Evolutionary conservation across 305 asterid species (phyloP).

Genomic region (Rubia tinctorum): DNA sequence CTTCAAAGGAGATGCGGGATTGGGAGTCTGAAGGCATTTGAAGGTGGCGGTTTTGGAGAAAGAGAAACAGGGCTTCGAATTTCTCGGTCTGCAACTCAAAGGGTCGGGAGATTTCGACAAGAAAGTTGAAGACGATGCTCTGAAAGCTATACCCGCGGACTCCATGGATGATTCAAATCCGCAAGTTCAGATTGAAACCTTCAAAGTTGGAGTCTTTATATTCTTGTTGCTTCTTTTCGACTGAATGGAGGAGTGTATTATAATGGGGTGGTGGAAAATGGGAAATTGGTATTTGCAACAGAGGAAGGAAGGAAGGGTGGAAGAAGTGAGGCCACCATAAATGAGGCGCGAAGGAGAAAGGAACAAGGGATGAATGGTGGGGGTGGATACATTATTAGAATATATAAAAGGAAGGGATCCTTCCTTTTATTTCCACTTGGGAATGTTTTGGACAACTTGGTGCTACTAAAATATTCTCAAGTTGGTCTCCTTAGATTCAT

Average conservation of each 20-base stretch:
- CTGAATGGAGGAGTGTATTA: too few relatives aligned
- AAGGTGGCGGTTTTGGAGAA: constrained; percentile 17
- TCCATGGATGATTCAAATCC: constrained; percentile 35
- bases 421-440: not conserved
- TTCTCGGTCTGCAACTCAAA: constrained; percentile 28
- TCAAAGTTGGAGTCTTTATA: not conserved
- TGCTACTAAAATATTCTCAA: not conserved
- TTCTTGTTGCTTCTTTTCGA: not conserved
- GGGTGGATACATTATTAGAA: too few relatives aligned
- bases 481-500: not conserved
- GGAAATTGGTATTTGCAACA: not conserved
- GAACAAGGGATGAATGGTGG: not conserved
- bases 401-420: not conserved
- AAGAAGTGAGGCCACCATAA: constrained; percentile 18
- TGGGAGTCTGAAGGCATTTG: constrained; percentile 39
- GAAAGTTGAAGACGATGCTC: constrained; percentile 43
- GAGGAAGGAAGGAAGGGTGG: not conserved
- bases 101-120: constrained; percentile 36
- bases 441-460: not conserved
- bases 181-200: not conserved
- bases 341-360: constrained; percentile 23
- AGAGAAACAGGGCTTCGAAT: not conserved
- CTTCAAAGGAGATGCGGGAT: constrained; percentile 23
- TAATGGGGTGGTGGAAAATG: not conserved
- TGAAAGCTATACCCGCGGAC: constrained; percentile 39